Percentiles rank a stretch among this genome's conserved stretches.
phyloP scores from a whole-genome alignment of 495 filamentous ascomycete species.

The Penicillium arizonense region DNA sequence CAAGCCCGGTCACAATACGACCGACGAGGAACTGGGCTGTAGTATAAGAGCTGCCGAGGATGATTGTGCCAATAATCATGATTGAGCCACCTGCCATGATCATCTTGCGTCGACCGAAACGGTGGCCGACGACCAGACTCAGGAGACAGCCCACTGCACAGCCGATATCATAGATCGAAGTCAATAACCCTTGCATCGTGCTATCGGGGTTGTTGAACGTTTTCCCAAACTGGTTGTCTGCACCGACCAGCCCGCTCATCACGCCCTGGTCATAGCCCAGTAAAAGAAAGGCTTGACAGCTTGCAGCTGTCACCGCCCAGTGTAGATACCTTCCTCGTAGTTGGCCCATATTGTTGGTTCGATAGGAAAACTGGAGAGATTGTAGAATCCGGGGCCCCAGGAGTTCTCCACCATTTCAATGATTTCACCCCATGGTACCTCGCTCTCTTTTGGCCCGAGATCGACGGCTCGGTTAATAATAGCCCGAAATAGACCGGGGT shows the following conservation, averaged over 20 bases:
- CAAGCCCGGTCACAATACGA: slow-evolving; percentile 47
- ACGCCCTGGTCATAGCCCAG: slow-evolving; percentile 41
- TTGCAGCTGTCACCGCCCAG: slow-evolving; percentile 23
- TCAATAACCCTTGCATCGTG: slow-evolving; percentile 43
- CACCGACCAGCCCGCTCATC: slow-evolving; percentile 37
- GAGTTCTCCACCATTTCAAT: neutral
- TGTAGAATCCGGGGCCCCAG: slow-evolving; percentile 3
- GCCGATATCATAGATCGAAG: slow-evolving; percentile 47
- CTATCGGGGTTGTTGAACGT: slow-evolving; percentile 39
- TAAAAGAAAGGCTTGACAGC: slow-evolving; percentile 37
- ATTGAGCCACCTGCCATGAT: slow-evolving; percentile 39
- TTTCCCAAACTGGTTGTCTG: slow-evolving; percentile 36
- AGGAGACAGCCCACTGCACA: slow-evolving; percentile 44
- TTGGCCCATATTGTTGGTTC: slow-evolving; percentile 7
- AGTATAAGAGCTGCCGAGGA: slow-evolving; percentile 46
- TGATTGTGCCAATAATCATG: slow-evolving; percentile 40
- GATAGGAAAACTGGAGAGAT: neutral
- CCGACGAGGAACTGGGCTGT: slow-evolving; percentile 50
- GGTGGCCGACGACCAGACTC: slow-evolving; percentile 40
- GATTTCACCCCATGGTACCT: neutral
- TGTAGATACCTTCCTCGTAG: slow-evolving; percentile 18
- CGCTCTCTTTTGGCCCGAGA: neutral
- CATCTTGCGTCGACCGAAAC: slow-evolving; percentile 42
- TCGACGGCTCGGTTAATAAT: neutral
- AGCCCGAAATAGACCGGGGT: neutral